A percentile compares a stretch with the other conserved stretches of the same genome.
These are phyloP conservation scores for Oryza officinalis DNA, from an alignment of 176 grass and related monocot genomes.

Conservation along the genomic window DNA sequence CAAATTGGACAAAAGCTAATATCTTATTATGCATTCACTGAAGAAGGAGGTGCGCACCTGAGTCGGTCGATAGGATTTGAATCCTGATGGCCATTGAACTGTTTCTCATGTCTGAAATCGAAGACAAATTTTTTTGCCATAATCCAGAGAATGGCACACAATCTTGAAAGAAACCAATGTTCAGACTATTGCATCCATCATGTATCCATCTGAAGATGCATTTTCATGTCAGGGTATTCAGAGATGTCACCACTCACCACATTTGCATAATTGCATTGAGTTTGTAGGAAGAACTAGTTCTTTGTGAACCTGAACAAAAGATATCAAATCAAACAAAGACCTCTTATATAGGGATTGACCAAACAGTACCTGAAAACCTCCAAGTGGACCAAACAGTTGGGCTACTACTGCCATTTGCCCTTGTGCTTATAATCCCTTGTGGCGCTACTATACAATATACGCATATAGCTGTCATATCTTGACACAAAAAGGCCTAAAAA, in stretches of 20 bases:
- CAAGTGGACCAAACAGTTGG: conserved; percentile 17
- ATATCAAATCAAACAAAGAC: not conserved
- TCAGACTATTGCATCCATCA: conserved; percentile 3
- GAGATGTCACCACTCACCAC: not conserved
- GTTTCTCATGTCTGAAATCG: not conserved
- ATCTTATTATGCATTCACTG: not conserved
- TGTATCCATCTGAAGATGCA: not conserved
- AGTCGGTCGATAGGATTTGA: not conserved
- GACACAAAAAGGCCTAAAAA: conserved; percentile 13
- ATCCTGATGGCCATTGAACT: not conserved
- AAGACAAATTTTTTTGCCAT: not conserved
- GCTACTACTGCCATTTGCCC: not conserved
- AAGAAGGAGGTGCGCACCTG: not conserved
- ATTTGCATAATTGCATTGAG: not conserved
- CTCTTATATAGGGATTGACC: conserved; percentile 9
- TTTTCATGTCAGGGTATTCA: not conserved
- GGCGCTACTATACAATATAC: conserved; percentile 35
- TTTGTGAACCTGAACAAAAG: not conserved
- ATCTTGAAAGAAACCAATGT: not conserved
- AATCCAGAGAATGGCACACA: not conserved
- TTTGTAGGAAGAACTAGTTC: conserved; percentile 10
- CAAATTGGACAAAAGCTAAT: not conserved
- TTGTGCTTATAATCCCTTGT: conserved; percentile 25
- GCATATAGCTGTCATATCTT: conserved; percentile 44
- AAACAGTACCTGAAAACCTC: conserved; percentile 22